Percentiles rank a stretch among this genome's conserved stretches.
Evolutionary conservation across 768 basidiomycete genomes (phyloP).

Genomic region (Mycena floridula): DNA sequence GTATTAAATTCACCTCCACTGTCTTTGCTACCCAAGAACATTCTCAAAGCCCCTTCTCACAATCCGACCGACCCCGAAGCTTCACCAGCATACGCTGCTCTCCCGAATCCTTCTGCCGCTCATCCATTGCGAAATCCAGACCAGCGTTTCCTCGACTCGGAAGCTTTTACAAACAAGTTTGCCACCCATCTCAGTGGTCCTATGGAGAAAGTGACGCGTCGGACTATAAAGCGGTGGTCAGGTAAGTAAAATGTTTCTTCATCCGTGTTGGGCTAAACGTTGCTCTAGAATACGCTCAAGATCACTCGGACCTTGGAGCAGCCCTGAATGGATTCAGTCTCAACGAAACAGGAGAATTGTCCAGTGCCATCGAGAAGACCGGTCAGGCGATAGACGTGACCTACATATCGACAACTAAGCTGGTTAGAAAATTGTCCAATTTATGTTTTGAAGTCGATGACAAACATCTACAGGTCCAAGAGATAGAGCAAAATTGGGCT

Average conservation of each 20-base stretch:
- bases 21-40: slow-evolving; percentile 90
- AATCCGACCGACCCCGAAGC: slow-evolving; percentile 81
- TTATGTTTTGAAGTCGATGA: slow-evolving; percentile 1
- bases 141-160: slow-evolving; percentile 93
- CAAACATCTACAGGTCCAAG: slow-evolving; percentile 60
- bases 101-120: slow-evolving; percentile 85
- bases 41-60: slow-evolving; percentile 91
- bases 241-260: slow-evolving; percentile 39
- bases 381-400: slow-evolving; percentile 95
- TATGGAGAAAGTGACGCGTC: slow-evolving; percentile 94
- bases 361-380: slow-evolving; percentile 90
- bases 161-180: slow-evolving; percentile 94
- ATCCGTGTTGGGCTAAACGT: slow-evolving; percentile 5
- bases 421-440: slow-evolving; percentile 47
- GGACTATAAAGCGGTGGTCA: slow-evolving; percentile 91
- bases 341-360: slow-evolving; percentile 69
- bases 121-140: slow-evolving; percentile 90
- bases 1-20: slow-evolving; percentile 90
- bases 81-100: slow-evolving; percentile 69
- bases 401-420: slow-evolving; percentile 85
- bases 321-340: slow-evolving; percentile 90
- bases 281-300: slow-evolving; percentile 66
- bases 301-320: slow-evolving; percentile 88
- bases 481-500: slow-evolving; percentile 90
- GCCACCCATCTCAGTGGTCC: slow-evolving; percentile 85